A percentile compares a stretch with the other conserved stretches of the same genome.
phyloP scores from a whole-genome alignment of 1,284 basidiomycete species.

The Austropuccinia psidii region DNA sequence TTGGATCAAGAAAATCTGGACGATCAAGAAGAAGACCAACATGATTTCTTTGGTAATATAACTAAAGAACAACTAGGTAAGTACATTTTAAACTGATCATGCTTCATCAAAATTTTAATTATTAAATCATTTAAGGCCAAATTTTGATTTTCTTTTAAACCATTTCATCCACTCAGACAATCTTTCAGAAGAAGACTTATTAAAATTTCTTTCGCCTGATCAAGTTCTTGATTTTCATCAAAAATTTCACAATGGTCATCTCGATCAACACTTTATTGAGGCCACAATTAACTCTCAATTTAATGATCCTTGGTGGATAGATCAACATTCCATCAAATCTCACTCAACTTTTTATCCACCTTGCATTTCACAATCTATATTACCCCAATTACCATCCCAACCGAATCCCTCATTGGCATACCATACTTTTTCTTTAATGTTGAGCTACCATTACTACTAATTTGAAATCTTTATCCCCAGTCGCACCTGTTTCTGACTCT shows the following conservation, averaged over 20 bases:
- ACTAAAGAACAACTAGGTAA: background rate
- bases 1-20: background rate
- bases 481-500: background rate
- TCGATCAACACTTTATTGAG: background rate
- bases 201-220: background rate
- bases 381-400: background rate
- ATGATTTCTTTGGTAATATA: background rate
- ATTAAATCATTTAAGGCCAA: background rate
- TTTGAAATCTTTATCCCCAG: background rate
- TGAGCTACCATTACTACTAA: background rate
- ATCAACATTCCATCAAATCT: background rate
- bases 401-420: background rate
- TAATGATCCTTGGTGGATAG: slow-evolving; percentile 4
- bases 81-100: no score
- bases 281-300: slow-evolving; percentile 13
- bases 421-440: slow-evolving; percentile 1
- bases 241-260: background rate
- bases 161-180: background rate
- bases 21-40: background rate
- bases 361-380: background rate
- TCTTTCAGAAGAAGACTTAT: background rate
- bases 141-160: background rate
- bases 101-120: no score
- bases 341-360: no score
- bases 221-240: background rate